Evolutionary conservation across 2,329 filamentous ascomycete species (phyloP).

Genomic region (Exophiala oligosperma): DNA sequence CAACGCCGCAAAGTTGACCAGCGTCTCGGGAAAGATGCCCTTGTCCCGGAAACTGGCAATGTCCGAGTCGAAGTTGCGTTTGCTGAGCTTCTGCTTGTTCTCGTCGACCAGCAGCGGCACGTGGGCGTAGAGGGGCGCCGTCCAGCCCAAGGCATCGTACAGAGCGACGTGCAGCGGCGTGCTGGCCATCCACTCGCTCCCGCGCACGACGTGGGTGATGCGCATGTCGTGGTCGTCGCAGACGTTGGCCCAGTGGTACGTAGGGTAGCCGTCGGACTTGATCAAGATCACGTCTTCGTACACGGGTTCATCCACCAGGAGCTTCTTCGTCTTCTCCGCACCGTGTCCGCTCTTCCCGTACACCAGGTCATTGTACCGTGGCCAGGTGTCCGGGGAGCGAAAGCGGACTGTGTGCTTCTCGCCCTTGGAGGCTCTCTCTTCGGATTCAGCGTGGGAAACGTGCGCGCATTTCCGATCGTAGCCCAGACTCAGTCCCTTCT

Average conservation of each 20-base stretch:
- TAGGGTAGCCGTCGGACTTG: slow-evolving; percentile 89
- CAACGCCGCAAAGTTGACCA: slow-evolving; percentile 81
- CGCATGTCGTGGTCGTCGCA: slow-evolving; percentile 95
- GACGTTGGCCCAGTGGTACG: slow-evolving; percentile 96
- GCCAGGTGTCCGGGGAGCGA: slow-evolving; percentile 62
- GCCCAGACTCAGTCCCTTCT: slow-evolving; percentile 58
- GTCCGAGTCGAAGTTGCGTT: slow-evolving; percentile 71
- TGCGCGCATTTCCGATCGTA: slow-evolving; percentile 72
- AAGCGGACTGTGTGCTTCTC: slow-evolving; percentile 78
- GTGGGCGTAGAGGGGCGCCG: slow-evolving; percentile 73
- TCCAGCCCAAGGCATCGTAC: slow-evolving; percentile 77
- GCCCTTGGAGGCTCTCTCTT: slow-evolving; percentile 65
- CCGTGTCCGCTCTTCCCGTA: slow-evolving; percentile 63
- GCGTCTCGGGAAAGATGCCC: slow-evolving; percentile 62
- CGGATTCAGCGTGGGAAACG: slow-evolving; percentile 66
- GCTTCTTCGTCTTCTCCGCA: slow-evolving; percentile 51
- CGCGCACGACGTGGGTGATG: slow-evolving; percentile 92
- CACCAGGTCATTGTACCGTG: slow-evolving; percentile 72
- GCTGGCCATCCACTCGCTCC: slow-evolving; percentile 93
- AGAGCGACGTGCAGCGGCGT: slow-evolving; percentile 76
- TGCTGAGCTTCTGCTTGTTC: slow-evolving; percentile 78
- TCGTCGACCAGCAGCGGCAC: slow-evolving; percentile 71
- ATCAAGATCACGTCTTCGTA: slow-evolving; percentile 85
- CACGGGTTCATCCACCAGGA: slow-evolving; percentile 46
- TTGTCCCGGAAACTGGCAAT: slow-evolving; percentile 57